Evolutionary conservation across 495 filamentous ascomycete genomes (phyloP).

Genomic region (Cladorrhinum samala): DNA sequence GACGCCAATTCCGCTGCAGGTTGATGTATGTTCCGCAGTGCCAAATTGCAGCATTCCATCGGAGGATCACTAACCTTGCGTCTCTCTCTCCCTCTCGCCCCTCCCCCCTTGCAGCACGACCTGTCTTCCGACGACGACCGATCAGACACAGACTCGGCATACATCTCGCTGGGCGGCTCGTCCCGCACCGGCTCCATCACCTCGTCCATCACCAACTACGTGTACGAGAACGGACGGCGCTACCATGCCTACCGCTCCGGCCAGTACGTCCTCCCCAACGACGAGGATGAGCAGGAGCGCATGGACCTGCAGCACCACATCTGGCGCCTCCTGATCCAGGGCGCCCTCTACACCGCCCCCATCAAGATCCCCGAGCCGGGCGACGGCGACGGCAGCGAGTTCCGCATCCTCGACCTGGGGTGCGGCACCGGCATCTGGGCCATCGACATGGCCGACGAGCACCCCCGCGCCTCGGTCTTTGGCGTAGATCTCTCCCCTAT

Average conservation of each 20-base stretch:
- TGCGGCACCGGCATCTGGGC: slow-evolving; percentile 61
- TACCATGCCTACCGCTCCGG: slow-evolving; percentile 27
- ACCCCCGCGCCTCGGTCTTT: slow-evolving; percentile 30
- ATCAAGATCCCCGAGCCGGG: slow-evolving; percentile 35
- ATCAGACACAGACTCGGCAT: slow-evolving; percentile 20
- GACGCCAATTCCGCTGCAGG: neutral
- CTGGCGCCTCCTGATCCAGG: slow-evolving; percentile 10
- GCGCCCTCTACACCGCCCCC: slow-evolving; percentile 44
- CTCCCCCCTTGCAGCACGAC: slow-evolving; percentile 7
- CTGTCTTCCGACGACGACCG: slow-evolving; percentile 5
- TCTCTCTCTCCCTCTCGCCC: no score
- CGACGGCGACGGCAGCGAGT: slow-evolving; percentile 2
- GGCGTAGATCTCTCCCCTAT: slow-evolving; percentile 42
- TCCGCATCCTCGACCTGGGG: slow-evolving; percentile 51
- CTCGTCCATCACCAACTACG: slow-evolving; percentile 25
- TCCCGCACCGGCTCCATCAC: slow-evolving; percentile 20
- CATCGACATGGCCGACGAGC: slow-evolving; percentile 38
- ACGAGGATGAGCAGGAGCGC: slow-evolving; percentile 23
- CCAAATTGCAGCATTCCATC: no score
- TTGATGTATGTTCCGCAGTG: slow-evolving; percentile 2
- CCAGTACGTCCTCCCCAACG: slow-evolving; percentile 26
- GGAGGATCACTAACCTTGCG: neutral
- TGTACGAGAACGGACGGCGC: slow-evolving; percentile 27
- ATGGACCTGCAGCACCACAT: slow-evolving; percentile 24
- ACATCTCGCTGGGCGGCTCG: slow-evolving; percentile 11